Percentiles rank a stretch among this genome's conserved stretches.
Evolutionary conservation across 2,329 filamentous ascomycete genomes (phyloP).

Genomic region (Leptographium radiaticola): DNA sequence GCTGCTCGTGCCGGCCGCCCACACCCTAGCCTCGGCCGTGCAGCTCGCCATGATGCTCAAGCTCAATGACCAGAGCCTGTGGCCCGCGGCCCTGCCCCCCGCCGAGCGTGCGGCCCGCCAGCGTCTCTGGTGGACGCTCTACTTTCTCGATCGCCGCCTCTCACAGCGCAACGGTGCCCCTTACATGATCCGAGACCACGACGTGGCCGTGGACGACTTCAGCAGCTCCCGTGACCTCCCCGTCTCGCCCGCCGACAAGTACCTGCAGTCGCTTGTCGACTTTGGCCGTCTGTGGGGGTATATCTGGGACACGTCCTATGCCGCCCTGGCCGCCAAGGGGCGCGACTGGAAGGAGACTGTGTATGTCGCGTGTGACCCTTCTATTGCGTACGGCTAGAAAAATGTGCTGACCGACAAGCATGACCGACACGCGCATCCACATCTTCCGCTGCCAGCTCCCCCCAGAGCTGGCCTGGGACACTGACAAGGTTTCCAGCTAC

Average conservation of each 20-base stretch:
- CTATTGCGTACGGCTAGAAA: too few relatives aligned
- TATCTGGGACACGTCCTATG: background rate
- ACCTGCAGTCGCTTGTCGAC: background rate
- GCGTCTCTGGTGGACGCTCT: background rate
- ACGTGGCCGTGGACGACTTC: background rate
- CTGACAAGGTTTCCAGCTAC: background rate
- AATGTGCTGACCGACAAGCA: background rate
- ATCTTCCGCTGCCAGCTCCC: background rate
- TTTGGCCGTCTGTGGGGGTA: background rate
- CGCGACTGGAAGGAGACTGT: background rate
- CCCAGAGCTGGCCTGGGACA: background rate
- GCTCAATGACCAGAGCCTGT: background rate
- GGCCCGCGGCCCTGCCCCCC: background rate
- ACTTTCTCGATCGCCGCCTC: background rate
- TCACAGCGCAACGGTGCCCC: background rate
- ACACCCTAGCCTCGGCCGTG: background rate
- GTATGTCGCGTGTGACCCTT: background rate
- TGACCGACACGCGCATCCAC: background rate
- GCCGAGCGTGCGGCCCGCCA: background rate
- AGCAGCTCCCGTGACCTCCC: too few relatives aligned
- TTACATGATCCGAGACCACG: background rate
- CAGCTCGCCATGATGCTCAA: background rate
- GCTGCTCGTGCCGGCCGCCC: background rate
- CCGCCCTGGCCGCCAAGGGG: background rate
- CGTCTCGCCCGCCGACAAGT: background rate